Conservation (phyloP, 768 basidiomycete genomes). For the Lactarius indigo region DNA sequence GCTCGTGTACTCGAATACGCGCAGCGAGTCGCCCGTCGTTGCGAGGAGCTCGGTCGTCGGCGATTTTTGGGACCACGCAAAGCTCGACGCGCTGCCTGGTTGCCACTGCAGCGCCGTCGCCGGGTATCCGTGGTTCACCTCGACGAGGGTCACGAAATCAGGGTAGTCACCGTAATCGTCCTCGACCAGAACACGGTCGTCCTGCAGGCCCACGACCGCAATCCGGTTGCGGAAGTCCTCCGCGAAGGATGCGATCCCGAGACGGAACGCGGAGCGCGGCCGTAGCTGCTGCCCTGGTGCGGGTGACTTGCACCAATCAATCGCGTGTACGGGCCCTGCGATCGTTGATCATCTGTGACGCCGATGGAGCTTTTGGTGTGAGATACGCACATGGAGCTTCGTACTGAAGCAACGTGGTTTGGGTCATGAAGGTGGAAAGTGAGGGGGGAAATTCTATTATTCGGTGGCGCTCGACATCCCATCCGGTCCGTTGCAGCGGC, state of each 20-base stretch:
- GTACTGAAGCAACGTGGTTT: conserved; percentile 72
- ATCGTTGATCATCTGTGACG: conserved; percentile 12
- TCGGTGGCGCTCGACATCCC: background rate
- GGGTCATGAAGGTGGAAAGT: conserved; percentile 46
- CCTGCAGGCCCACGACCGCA: conserved; percentile 73
- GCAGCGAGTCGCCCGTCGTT: conserved; percentile 88
- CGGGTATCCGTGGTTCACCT: conserved; percentile 86
- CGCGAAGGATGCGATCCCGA: conserved; percentile 80
- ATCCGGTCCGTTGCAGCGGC: background rate
- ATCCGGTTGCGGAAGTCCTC: conserved; percentile 83
- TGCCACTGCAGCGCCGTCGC: conserved; percentile 94
- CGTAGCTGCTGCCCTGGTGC: conserved; percentile 70
- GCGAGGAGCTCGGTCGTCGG: conserved; percentile 78
- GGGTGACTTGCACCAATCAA: conserved; percentile 87
- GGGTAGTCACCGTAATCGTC: conserved; percentile 80
- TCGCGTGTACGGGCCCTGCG: conserved; percentile 73
- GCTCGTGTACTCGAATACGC: conserved; percentile 85
- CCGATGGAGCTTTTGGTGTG: background rate
- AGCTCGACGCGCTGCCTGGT: conserved; percentile 62
- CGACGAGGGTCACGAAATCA: conserved; percentile 83
- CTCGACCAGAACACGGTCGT: conserved; percentile 84
- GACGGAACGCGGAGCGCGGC: conserved; percentile 74
- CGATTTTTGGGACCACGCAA: conserved; percentile 67
- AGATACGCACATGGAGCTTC: conserved; percentile 74
- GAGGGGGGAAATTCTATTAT: background rate